phyloP scores from a whole-genome alignment of 176 grass and related monocot genomes.

The Cymbopogon citratus region DNA sequence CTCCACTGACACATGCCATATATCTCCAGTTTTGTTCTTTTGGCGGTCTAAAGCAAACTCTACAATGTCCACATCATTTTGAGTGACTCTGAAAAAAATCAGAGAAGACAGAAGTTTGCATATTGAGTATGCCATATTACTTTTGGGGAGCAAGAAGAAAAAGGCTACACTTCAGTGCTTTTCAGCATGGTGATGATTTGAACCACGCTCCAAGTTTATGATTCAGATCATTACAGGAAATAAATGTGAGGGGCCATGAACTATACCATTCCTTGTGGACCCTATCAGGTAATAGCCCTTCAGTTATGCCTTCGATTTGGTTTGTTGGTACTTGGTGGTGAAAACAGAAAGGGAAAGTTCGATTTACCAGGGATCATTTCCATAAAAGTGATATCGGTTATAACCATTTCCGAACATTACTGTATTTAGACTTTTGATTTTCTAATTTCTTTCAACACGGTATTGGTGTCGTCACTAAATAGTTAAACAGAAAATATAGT shows the following conservation, averaged over 20 bases:
- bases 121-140: slow-evolving; percentile 6
- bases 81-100: slow-evolving; percentile 27
- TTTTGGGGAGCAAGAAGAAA: not conserved
- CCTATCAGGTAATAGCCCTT: not conserved
- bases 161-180: slow-evolving; percentile 1
- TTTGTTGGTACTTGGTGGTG: not conserved
- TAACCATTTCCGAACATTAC: not conserved
- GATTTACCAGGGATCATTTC: not conserved
- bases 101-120: slow-evolving; percentile 1
- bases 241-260: not conserved
- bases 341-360: not conserved
- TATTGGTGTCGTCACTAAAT: not conserved
- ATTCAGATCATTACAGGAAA: not conserved
- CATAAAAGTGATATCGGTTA: not conserved
- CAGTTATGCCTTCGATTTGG: not conserved
- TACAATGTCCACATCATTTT: slow-evolving; percentile 36
- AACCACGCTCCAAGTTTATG: slow-evolving; percentile 3
- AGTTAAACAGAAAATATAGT: not conserved
- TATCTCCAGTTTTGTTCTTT: slow-evolving; percentile 84
- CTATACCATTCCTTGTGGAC: not conserved
- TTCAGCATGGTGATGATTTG: slow-evolving; percentile 6
- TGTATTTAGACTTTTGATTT: not conserved
- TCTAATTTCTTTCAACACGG: not conserved
- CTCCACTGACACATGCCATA: slow-evolving; percentile 87
- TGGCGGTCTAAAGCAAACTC: slow-evolving; percentile 57